phyloP scores from a whole-genome alignment of 2,329 filamentous ascomycete genomes.

The Trichoderma sp. region DNA sequence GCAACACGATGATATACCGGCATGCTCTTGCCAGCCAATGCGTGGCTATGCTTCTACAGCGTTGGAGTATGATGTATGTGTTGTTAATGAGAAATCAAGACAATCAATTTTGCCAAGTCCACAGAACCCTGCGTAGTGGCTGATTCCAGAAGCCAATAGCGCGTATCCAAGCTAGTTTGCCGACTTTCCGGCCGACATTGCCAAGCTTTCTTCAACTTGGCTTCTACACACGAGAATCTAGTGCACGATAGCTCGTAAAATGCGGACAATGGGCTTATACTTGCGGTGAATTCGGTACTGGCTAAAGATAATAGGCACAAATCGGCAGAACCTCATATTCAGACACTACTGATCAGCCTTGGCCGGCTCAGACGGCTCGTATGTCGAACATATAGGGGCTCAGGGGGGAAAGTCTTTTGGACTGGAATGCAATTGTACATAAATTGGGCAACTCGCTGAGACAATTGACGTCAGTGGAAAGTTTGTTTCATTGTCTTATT shows the following conservation, averaged over 20 bases:
- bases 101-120: too few species aligned
- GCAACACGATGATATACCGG: too few species aligned
- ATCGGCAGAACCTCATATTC: background rate
- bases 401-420: background rate
- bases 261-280: background rate
- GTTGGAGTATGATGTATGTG: background rate
- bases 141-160: background rate
- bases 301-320: background rate
- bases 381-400: background rate
- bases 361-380: background rate
- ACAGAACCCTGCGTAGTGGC: background rate
- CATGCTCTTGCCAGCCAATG: too few species aligned
- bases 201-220: background rate
- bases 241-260: background rate
- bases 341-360: background rate
- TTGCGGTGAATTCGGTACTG: background rate
- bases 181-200: background rate
- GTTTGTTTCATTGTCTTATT: background rate
- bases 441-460: background rate
- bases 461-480: constrained; percentile 13
- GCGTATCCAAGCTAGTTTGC: background rate
- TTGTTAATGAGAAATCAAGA: background rate
- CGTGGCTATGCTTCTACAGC: too few species aligned
- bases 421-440: background rate
- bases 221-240: background rate